These are phyloP conservation scores for Helianthus tuberosus DNA, from an alignment of 129 eudicot genomes.

Conservation along the genomic window DNA sequence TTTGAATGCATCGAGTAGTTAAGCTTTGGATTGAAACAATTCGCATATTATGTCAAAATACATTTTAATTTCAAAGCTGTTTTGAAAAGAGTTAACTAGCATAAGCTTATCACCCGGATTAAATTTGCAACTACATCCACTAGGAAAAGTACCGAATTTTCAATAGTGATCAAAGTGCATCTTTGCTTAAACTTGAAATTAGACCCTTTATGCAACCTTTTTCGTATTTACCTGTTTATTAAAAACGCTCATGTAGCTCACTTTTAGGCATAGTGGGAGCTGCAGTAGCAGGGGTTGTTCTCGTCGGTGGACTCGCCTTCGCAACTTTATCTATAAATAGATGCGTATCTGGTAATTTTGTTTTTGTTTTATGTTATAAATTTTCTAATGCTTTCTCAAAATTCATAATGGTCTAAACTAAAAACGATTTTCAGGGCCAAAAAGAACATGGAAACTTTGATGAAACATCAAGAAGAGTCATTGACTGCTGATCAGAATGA, in stretches of 20 bases:
- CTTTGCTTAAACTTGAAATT: slow-evolving; percentile 7
- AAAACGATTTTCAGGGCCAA: slow-evolving; percentile 43
- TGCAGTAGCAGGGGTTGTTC: slow-evolving; percentile 82
- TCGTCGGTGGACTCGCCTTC: slow-evolving; percentile 77
- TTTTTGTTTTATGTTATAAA: background rate
- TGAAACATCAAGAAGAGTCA: slow-evolving; percentile 62
- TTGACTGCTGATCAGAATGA: slow-evolving; percentile 48
- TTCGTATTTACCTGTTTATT: slow-evolving; percentile 30
- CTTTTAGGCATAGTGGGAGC: slow-evolving; percentile 84
- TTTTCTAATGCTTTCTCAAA: slow-evolving; percentile 4
- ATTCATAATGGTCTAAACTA: background rate
- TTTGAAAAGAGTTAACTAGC: slow-evolving; percentile 6
- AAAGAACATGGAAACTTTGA: slow-evolving; percentile 62
- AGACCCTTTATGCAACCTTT: slow-evolving; percentile 3
- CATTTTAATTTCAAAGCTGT: slow-evolving; percentile 10
- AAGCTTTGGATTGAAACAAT: too few relatives aligned
- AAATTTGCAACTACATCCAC: slow-evolving; percentile 2
- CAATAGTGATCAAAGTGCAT: slow-evolving; percentile 11
- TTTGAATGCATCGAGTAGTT: too few relatives aligned
- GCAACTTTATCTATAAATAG: slow-evolving; percentile 69
- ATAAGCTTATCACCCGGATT: background rate
- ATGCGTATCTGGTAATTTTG: slow-evolving; percentile 53
- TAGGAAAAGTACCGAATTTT: background rate
- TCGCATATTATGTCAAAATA: background rate
- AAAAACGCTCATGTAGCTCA: slow-evolving; percentile 68